Base-by-base conservation (phyloP, 805 yeast genomes). In the Millerozyma acaciae region DNA sequence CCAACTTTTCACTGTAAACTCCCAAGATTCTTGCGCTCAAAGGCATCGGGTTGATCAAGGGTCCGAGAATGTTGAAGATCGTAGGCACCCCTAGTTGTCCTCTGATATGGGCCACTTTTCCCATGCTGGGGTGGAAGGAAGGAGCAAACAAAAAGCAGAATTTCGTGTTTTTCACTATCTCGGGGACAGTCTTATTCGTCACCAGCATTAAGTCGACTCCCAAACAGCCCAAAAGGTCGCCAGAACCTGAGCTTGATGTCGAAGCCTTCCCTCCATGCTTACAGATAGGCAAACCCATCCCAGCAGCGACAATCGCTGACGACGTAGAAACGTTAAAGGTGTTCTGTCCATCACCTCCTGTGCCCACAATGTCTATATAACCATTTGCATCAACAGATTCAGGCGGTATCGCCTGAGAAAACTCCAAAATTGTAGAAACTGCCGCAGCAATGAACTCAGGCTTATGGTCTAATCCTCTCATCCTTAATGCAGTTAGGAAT, bases 261-360 rank as follows among this genome's bases (percentile, higher is more conserved):
- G 96, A 79, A 0, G 98, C 97, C 50, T 93, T 90, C 9, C 97
- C 97, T 16, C 99, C 99, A 57, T 93, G 99, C 41, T 93, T 93
- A 53, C 95, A 85, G 12, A 93, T 81, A 15, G 75, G 73, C 26
- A 90, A 57, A 1, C 75, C 76, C 68, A 87, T 82, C 6, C 98
- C 99, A 0, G 97, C 86, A 0, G 88, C 93, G 2, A 93, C 88
- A 30, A 93, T 87, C 1, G 97, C 97, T 1, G 96, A 70, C 2
- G 97, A 85, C 0, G 98, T 93, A 10, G 95, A 83, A 2, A 93
- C 98, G 48, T 93, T 93, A 65, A 93, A 93, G 0, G 99, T 93
- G 54, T 93, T 83, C 53, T 93, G 96, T 2, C 96, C 96, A 54
- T 93, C 99, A 10, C 99, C 99, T 17, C 99, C 99, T 0, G 99